Conservation (phyloP, 192 early-diverging fungal species). For the Physocladia obscura region DNA sequence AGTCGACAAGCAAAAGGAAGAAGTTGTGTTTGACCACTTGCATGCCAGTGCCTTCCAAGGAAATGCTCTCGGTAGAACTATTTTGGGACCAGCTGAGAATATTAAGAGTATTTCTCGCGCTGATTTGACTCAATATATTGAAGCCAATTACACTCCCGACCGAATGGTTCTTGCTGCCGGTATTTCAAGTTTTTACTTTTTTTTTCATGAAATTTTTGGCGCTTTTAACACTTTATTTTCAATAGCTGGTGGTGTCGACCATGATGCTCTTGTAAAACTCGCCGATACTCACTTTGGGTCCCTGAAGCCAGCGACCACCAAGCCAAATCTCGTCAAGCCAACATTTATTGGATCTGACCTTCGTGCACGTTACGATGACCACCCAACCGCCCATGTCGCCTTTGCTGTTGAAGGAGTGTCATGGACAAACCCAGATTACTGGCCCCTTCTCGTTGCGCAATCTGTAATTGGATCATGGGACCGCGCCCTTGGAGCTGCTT, state of each 20-base stretch:
- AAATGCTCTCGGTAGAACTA: conserved; percentile 84
- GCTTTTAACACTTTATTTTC: too few relatives aligned
- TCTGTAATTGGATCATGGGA: conserved; percentile 97
- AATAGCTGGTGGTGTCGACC: conserved; percentile 79
- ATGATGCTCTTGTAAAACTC: conserved; percentile 87
- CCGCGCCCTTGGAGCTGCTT: conserved; percentile 85
- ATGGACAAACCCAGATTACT: conserved; percentile 95
- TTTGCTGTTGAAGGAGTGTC: conserved; percentile 94
- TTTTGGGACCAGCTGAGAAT: conserved; percentile 92
- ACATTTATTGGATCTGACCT: conserved; percentile 89
- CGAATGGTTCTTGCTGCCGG: conserved; percentile 92
- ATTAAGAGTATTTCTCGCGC: conserved; percentile 84
- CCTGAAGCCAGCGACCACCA: conserved; percentile 60
- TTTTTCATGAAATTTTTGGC: too few relatives aligned
- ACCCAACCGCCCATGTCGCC: conserved; percentile 91
- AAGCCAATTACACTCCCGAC: conserved; percentile 92
- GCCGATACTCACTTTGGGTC: conserved; percentile 90
- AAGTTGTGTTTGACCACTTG: conserved; percentile 98
- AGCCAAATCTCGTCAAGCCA: conserved; percentile 55
- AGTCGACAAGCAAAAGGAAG: conserved; percentile 87
- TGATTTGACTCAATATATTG: conserved; percentile 87
- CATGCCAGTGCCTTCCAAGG: conserved; percentile 94
- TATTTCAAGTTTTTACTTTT: too few relatives aligned
- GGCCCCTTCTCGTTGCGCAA: conserved; percentile 91
- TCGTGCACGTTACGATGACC: conserved; percentile 82